Conservation (phyloP, 2,329 filamentous ascomycete genomes). For the Apiospora hydei region DNA sequence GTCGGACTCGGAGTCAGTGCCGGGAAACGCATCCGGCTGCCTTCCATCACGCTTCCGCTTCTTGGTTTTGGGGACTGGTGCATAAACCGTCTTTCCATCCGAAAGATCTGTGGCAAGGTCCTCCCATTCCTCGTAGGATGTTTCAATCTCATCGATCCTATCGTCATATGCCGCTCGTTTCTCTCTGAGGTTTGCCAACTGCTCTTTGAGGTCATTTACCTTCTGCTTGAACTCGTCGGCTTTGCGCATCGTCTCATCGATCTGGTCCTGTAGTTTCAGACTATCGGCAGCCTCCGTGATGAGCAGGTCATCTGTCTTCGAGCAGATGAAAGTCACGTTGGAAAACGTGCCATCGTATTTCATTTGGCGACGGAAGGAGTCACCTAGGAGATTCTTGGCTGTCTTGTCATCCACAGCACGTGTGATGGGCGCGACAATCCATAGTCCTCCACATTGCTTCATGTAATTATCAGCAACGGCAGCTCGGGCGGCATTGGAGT, state of each 20-base stretch:
- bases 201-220: background rate
- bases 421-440: slow-evolving; percentile 68
- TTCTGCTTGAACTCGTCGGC: slow-evolving; percentile 35
- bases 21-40: slow-evolving; percentile 35
- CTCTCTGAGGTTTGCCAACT: background rate
- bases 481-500: slow-evolving; percentile 65
- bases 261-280: slow-evolving; percentile 44
- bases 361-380: slow-evolving; percentile 65
- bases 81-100: slow-evolving; percentile 47
- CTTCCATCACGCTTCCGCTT: slow-evolving; percentile 50
- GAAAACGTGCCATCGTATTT: slow-evolving; percentile 64
- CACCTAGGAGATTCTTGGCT: slow-evolving; percentile 62
- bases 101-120: slow-evolving; percentile 42
- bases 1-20: slow-evolving; percentile 36
- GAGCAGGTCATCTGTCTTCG: slow-evolving; percentile 35
- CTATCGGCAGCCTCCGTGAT: slow-evolving; percentile 40
- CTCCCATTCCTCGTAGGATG: slow-evolving; percentile 40
- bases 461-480: slow-evolving; percentile 66
- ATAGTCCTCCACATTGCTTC: slow-evolving; percentile 62
- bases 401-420: slow-evolving; percentile 68
- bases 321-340: slow-evolving; percentile 58
- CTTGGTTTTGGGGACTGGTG: slow-evolving; percentile 37
- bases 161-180: slow-evolving; percentile 26
- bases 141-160: slow-evolving; percentile 52
- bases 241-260: slow-evolving; percentile 35